Evolutionary conservation across 352 stramenopile genomes (phyloP).

Genomic region (Globisporangium polare): DNA sequence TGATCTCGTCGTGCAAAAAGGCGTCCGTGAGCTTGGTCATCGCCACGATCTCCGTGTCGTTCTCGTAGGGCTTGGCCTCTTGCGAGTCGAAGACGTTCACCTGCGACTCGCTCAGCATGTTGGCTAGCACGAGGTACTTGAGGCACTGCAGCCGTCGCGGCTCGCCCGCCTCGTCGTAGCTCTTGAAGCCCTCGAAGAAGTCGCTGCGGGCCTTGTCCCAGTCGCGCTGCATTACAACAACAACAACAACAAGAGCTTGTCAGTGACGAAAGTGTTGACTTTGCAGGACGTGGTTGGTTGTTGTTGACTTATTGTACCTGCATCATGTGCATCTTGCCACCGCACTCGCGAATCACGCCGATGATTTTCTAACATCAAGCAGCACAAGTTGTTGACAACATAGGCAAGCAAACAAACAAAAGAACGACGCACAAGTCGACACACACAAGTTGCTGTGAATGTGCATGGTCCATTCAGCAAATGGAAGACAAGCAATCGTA

Average conservation of each 20-base stretch:
- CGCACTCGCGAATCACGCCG: conserved; percentile 93
- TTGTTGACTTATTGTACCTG: conserved; percentile 26
- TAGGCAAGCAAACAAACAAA: not conserved
- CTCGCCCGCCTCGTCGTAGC: conserved; percentile 95
- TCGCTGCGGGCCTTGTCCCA: conserved; percentile 92
- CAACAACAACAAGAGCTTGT: not conserved
- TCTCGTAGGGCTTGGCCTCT: conserved; percentile 90
- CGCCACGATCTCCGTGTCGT: conserved; percentile 93
- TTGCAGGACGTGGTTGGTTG: not conserved
- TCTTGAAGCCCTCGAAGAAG: conserved; percentile 96
- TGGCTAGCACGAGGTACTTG: conserved; percentile 94
- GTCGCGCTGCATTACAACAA: conserved; percentile 47
- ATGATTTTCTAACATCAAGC: conserved; percentile 83
- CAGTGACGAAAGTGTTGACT: not conserved
- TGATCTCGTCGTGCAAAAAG: conserved; percentile 95
- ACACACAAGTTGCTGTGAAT: not conserved
- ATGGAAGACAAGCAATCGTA: conserved; percentile 15
- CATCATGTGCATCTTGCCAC: conserved; percentile 97
- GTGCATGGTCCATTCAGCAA: not conserved
- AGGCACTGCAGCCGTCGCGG: conserved; percentile 87
- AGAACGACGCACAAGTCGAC: not conserved
- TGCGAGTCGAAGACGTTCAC: conserved; percentile 96
- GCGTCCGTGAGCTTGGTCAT: conserved; percentile 95
- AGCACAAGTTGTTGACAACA: conserved; percentile 1
- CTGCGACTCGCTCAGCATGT: conserved; percentile 93